phyloP scores from a whole-genome alignment of 345 rosid species.

The Eucalyptus pumila region DNA sequence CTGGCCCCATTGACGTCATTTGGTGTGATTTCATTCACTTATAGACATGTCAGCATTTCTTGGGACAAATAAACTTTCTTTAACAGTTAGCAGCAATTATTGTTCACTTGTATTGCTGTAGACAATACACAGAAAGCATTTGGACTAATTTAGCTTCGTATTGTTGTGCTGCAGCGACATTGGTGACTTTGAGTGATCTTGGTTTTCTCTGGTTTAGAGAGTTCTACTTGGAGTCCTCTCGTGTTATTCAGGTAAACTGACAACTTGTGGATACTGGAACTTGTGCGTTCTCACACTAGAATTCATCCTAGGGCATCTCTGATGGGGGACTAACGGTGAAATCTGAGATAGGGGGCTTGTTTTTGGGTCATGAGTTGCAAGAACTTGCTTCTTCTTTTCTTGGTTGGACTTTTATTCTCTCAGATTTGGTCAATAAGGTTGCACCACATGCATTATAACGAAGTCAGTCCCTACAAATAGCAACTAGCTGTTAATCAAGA shows the following conservation, averaged over 20 bases:
- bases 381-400: background rate
- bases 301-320: background rate
- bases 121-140: background rate
- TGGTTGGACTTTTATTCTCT: background rate
- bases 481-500: background rate
- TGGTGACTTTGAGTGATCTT: conserved; percentile 78
- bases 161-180: conserved; percentile 52
- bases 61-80: background rate
- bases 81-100: background rate
- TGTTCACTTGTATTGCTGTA: background rate
- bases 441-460: background rate
- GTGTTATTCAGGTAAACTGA: conserved; percentile 83
- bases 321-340: background rate
- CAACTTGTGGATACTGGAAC: background rate
- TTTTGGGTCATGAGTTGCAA: background rate
- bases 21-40: background rate
- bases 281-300: background rate
- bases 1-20: background rate
- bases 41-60: background rate
- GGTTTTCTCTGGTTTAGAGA: conserved; percentile 99
- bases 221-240: conserved; percentile 98
- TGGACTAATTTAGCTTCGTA: background rate
- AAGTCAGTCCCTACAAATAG: background rate
- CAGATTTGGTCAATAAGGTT: background rate
- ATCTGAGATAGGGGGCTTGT: background rate